Percentiles rank a stretch among this genome's conserved stretches.
Evolutionary conservation across 345 rosid genomes (phyloP).

Genomic region (Gossypioides kirkii): DNA sequence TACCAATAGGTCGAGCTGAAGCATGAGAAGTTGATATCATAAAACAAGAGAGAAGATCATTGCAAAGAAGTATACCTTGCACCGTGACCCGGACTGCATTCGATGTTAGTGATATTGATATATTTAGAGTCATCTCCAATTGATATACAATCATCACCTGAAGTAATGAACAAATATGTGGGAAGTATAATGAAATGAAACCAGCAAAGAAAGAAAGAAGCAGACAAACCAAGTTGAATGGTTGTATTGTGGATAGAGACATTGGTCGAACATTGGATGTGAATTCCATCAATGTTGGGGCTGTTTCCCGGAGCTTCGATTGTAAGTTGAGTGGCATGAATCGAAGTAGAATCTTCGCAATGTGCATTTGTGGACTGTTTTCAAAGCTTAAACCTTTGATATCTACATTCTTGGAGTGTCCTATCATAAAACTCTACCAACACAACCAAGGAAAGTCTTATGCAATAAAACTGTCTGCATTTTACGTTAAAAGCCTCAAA

Average conservation of each 20-base stretch:
- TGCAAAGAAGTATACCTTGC: neutral
- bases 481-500: too few species aligned
- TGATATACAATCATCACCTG: neutral
- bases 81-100: neutral
- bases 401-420: neutral
- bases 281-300: constrained; percentile 1
- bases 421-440: neutral
- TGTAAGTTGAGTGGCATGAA: neutral
- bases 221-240: neutral
- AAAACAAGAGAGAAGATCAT: neutral
- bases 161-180: neutral
- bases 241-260: neutral
- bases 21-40: neutral
- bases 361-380: too few species aligned
- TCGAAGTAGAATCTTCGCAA: neutral
- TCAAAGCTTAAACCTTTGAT: too few species aligned
- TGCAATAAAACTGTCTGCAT: too few species aligned
- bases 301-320: neutral
- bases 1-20: too few species aligned
- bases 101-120: neutral
- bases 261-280: neutral
- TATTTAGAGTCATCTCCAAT: neutral
- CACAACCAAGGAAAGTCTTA: too few species aligned
- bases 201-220: too few species aligned
- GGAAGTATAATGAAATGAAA: too few species aligned